Evolutionary conservation across 75 land plant genomes (phyloP).

Genomic region (Pinus albicaulis): DNA sequence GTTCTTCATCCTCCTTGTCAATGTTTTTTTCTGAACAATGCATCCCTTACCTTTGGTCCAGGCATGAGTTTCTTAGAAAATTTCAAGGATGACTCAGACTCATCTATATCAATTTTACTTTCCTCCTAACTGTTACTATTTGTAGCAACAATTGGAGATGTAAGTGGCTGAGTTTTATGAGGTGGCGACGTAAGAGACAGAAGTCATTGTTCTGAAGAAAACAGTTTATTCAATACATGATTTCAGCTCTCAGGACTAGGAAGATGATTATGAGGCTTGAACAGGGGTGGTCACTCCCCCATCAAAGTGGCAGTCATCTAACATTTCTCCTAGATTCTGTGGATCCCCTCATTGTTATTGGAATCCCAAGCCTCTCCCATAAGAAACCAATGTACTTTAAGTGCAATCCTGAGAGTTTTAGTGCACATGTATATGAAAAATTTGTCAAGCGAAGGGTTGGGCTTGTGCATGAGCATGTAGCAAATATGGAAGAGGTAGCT

Average conservation of each 20-base stretch:
- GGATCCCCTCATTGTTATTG: too few relatives aligned
- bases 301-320: conserved; percentile 84
- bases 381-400: too few relatives aligned
- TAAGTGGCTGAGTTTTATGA: conserved; percentile 18
- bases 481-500: conserved; percentile 94
- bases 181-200: conserved; percentile 81
- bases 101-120: conserved; percentile 45
- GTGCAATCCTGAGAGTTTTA: too few relatives aligned
- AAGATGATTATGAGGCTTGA: conserved; percentile 43
- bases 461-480: conserved; percentile 94
- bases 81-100: conserved; percentile 57
- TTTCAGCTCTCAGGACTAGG: conserved; percentile 44
- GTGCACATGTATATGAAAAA: too few relatives aligned
- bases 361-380: too few relatives aligned
- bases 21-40: too few relatives aligned
- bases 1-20: too few relatives aligned
- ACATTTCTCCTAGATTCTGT: too few relatives aligned
- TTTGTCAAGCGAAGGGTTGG: conserved; percentile 91
- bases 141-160: not conserved
- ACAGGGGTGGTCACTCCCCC: conserved; percentile 91
- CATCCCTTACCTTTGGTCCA: too few relatives aligned
- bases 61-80: conserved; percentile 88
- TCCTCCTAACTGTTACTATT: conserved; percentile 37
- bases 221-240: conserved; percentile 60
- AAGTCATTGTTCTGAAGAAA: conserved; percentile 69